phyloP scores from a whole-genome alignment of 1,139 yeast species.

The Candida tunisiensis region DNA sequence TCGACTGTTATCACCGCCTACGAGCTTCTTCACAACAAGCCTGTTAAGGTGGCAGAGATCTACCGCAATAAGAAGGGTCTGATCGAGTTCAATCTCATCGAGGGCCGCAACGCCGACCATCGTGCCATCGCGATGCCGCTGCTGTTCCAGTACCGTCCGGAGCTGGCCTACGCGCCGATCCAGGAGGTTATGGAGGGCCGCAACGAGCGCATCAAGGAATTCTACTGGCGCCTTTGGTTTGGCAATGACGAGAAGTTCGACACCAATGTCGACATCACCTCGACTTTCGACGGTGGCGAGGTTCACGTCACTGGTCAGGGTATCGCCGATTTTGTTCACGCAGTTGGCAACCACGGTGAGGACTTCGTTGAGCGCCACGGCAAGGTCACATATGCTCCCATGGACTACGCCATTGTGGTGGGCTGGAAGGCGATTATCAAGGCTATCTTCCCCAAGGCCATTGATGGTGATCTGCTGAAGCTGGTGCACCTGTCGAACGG shows the following conservation, averaged over 20 bases:
- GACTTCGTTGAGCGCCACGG: conserved; percentile 86
- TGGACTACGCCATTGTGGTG: conserved; percentile 97
- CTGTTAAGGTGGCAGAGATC: conserved; percentile 42
- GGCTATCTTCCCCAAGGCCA: conserved; percentile 90
- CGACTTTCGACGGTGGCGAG: conserved; percentile 51
- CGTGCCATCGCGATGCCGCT: conserved; percentile 61
- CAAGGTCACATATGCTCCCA: conserved; percentile 79
- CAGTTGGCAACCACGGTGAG: conserved; percentile 93
- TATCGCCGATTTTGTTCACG: conserved; percentile 87
- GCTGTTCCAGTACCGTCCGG: conserved; percentile 63
- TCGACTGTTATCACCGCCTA: conserved; percentile 39
- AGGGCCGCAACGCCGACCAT: conserved; percentile 73
- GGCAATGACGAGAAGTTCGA: conserved; percentile 41
- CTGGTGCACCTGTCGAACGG: conserved; percentile 92
- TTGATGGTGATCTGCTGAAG: conserved; percentile 90
- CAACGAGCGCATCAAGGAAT: conserved; percentile 82
- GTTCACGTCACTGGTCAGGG: conserved; percentile 57
- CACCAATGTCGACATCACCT: conserved; percentile 45
- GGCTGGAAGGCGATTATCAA: conserved; percentile 98
- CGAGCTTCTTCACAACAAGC: conserved; percentile 61
- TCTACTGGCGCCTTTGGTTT: conserved; percentile 97
- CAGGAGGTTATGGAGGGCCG: conserved; percentile 81
- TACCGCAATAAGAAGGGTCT: conserved; percentile 27
- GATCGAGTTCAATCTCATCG: conserved; percentile 64
- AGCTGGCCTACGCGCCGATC: conserved; percentile 90